Conservation (phyloP, 345 rosid genomes). For the Lenwebbia sp. region DNA sequence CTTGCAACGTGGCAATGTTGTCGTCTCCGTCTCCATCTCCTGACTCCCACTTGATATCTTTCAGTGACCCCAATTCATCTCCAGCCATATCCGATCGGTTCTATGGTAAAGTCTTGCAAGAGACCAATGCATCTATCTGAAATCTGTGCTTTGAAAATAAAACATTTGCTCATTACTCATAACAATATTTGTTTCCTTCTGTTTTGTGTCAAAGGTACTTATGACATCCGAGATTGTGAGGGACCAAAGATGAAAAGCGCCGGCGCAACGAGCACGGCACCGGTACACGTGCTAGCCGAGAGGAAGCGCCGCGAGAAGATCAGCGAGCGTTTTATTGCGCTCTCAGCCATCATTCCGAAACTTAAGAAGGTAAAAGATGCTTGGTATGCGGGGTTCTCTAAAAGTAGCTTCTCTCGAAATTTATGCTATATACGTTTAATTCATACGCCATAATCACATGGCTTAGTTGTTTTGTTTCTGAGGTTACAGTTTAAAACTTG, state of each 20-base stretch:
- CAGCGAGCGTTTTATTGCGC: slow-evolving; percentile 50
- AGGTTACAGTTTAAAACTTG: background rate
- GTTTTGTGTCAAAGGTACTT: background rate
- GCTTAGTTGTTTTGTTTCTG: background rate
- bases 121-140: background rate
- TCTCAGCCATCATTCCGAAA: slow-evolving; percentile 63
- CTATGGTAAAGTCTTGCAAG: background rate
- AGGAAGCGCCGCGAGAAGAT: slow-evolving; percentile 76
- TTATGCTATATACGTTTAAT: background rate
- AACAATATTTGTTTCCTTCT: background rate
- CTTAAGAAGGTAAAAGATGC: slow-evolving; percentile 44
- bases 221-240: background rate
- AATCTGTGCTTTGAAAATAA: background rate
- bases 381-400: background rate
- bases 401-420: background rate
- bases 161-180: background rate
- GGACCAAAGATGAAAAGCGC: background rate
- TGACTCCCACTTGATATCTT: slow-evolving; percentile 34
- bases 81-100: background rate
- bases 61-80: slow-evolving; percentile 14
- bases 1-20: background rate
- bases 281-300: slow-evolving; percentile 49
- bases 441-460: background rate
- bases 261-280: slow-evolving; percentile 15
- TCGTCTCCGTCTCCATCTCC: slow-evolving; percentile 12